These are phyloP conservation scores for Kluyveromyces lactis DNA, from an alignment of 805 yeast species.

Conservation along the genomic window DNA sequence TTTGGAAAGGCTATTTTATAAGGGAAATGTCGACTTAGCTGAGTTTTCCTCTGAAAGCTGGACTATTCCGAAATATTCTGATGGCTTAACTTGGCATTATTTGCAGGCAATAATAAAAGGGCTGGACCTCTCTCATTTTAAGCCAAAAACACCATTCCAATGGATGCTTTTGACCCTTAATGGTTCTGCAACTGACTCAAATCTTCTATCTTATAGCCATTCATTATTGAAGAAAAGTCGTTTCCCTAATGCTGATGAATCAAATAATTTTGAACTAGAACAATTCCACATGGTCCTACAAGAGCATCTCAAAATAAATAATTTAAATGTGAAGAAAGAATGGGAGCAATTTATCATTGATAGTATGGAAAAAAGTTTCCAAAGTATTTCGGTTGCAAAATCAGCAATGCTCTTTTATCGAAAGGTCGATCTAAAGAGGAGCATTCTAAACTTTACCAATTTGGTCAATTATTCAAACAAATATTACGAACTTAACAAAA, in stretches of 20 bases:
- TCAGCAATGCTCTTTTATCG: constrained; percentile 31
- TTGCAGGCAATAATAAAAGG: constrained; percentile 15
- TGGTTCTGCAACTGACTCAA: constrained; percentile 10
- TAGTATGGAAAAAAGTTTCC: constrained; percentile 39
- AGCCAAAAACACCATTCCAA: neutral
- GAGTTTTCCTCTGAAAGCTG: neutral
- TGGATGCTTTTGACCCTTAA: neutral
- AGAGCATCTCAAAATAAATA: constrained; percentile 17
- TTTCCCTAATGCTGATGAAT: constrained; percentile 40
- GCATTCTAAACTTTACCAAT: constrained; percentile 31
- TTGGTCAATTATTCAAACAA: constrained; percentile 35
- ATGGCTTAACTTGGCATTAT: constrained; percentile 20
- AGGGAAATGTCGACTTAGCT: neutral
- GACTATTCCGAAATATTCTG: constrained; percentile 15
- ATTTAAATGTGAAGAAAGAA: constrained; percentile 11
- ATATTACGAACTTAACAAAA: constrained; percentile 29
- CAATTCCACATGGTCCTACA: constrained; percentile 26
- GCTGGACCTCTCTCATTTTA: neutral
- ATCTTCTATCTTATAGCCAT: constrained; percentile 12
- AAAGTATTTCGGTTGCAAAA: constrained; percentile 31
- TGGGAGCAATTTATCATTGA: constrained; percentile 23
- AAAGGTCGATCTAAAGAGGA: constrained; percentile 21
- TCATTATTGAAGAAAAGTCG: constrained; percentile 18
- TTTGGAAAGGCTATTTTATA: constrained; percentile 1
- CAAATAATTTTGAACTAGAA: constrained; percentile 24